Percentiles rank a stretch among this genome's conserved stretches.
phyloP scores from a whole-genome alignment of 2,329 filamentous ascomycete genomes.

The Escovopsis weberi region DNA sequence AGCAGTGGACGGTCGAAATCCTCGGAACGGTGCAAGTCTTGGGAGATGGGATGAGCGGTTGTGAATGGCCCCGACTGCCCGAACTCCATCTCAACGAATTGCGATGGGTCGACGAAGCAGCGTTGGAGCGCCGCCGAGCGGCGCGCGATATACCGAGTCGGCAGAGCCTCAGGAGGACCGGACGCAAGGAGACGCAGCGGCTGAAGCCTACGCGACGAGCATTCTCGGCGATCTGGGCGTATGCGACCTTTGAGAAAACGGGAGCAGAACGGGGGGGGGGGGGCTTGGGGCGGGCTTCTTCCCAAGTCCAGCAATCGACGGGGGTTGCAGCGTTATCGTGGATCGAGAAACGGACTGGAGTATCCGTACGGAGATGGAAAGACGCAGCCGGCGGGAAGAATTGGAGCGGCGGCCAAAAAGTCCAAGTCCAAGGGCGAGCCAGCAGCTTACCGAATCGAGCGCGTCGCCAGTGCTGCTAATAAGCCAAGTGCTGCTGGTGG shows the following conservation, averaged over 20 bases:
- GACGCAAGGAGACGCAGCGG: slow-evolving; percentile 1
- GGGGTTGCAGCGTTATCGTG: slow-evolving; percentile 3
- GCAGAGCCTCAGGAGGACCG: neutral
- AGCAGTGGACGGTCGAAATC: neutral
- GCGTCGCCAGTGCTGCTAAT: slow-evolving; percentile 2
- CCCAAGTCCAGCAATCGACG: neutral
- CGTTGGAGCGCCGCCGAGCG: slow-evolving; percentile 3
- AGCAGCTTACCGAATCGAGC: slow-evolving; percentile 6
- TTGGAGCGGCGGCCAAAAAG: too few relatives aligned
- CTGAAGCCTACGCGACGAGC: slow-evolving; percentile 1
- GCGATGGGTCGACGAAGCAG: slow-evolving; percentile 2
- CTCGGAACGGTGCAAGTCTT: neutral
- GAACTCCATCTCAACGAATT: slow-evolving; percentile 7
- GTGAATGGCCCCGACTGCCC: slow-evolving; percentile 3
- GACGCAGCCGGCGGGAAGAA: too few relatives aligned
- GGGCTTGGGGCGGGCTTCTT: too few relatives aligned
- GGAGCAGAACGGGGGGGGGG: neutral
- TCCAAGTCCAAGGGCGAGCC: slow-evolving; percentile 3
- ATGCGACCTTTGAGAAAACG: slow-evolving; percentile 2
- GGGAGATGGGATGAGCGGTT: neutral
- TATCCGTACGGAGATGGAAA: too few relatives aligned
- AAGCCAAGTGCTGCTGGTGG: too few relatives aligned
- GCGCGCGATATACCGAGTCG: slow-evolving; percentile 4
- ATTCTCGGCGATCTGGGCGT: slow-evolving; percentile 2
- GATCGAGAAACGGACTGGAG: neutral